Conservation (phyloP, 495 filamentous ascomycete species). For the Parachaetomium inaequale region DNA sequence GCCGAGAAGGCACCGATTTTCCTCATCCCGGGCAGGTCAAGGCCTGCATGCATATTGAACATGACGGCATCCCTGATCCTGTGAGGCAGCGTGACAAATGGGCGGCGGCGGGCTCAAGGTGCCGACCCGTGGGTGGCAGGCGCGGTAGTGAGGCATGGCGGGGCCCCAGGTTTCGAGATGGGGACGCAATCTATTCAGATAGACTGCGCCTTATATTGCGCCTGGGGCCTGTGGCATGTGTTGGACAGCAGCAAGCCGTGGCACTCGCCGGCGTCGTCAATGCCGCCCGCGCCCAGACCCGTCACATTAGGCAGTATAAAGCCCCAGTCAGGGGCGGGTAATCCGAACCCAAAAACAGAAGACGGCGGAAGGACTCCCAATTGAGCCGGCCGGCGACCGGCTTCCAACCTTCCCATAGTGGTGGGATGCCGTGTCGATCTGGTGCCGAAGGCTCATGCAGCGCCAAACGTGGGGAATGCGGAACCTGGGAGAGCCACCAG, state of each 20-base stretch:
- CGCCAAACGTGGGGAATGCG: constrained; percentile 1
- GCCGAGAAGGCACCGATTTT: constrained; percentile 31
- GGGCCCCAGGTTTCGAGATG: constrained; percentile 31
- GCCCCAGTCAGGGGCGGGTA: constrained; percentile 13
- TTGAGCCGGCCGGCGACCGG: constrained; percentile 23
- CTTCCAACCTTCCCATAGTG: constrained; percentile 1
- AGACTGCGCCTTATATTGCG: constrained; percentile 32
- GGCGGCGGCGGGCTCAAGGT: constrained; percentile 9
- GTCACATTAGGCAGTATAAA: constrained; percentile 29
- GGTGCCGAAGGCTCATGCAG: constrained; percentile 8
- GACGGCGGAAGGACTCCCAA: constrained; percentile 27
- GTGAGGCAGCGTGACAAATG: constrained; percentile 19
- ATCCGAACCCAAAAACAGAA: constrained; percentile 15
- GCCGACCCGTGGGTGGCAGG: constrained; percentile 26
- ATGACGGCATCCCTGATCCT: constrained; percentile 26
- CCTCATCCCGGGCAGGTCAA: constrained; percentile 27
- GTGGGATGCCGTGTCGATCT: constrained; percentile 13
- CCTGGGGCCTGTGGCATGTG: constrained; percentile 9
- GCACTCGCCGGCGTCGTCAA: constrained; percentile 27
- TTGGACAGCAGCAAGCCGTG: constrained; percentile 21
- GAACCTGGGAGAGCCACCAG: neutral
- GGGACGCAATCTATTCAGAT: constrained; percentile 34
- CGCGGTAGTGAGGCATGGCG: constrained; percentile 30
- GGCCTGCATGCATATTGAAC: constrained; percentile 26
- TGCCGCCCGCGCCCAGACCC: constrained; percentile 25